These are phyloP conservation scores for Leishmania amazonensis DNA, from an alignment of 208 protist species.

Conservation along the genomic window DNA sequence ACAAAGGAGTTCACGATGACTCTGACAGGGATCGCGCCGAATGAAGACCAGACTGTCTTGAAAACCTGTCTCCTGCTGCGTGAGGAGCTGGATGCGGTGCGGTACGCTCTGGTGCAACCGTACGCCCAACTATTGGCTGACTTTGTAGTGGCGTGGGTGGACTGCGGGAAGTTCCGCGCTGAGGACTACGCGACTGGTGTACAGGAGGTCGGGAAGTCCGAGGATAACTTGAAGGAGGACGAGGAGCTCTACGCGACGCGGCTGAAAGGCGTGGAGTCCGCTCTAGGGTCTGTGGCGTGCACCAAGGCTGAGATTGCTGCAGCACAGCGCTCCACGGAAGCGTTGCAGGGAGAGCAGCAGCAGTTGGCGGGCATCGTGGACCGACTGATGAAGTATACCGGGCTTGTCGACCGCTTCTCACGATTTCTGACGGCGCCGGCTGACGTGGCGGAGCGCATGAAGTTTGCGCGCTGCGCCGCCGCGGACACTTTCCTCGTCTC, in stretches of 20 bases:
- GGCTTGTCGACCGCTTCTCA: conserved; percentile 71
- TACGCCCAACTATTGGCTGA: conserved; percentile 55
- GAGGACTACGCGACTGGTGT: conserved; percentile 15
- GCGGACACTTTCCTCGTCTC: conserved; percentile 70
- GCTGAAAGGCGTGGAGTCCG: conserved; percentile 14
- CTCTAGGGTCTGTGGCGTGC: conserved; percentile 8
- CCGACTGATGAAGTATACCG: conserved; percentile 51
- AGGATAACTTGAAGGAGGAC: neutral
- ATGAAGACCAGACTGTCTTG: conserved; percentile 1
- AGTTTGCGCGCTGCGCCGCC: conserved; percentile 38
- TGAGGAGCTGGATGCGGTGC: conserved; percentile 47
- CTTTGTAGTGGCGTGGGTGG: conserved; percentile 58
- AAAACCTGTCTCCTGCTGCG: conserved; percentile 28
- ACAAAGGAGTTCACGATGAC: conserved; percentile 37
- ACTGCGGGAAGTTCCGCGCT: conserved; percentile 20
- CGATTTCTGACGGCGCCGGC: conserved; percentile 35
- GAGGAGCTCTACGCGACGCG: conserved; percentile 12
- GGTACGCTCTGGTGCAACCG: conserved; percentile 45
- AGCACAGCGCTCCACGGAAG: conserved; percentile 23
- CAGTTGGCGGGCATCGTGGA: conserved; percentile 33
- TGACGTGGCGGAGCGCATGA: conserved; percentile 26
- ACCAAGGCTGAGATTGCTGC: conserved; percentile 19
- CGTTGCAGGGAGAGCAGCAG: conserved; percentile 35
- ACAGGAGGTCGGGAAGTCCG: conserved; percentile 4
- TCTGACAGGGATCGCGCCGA: conserved; percentile 32